Evolutionary conservation across 306 rosid genomes (phyloP), one percentile per base, ranked within the genome.

Genomic region (Cucumis hystrix): DNA sequence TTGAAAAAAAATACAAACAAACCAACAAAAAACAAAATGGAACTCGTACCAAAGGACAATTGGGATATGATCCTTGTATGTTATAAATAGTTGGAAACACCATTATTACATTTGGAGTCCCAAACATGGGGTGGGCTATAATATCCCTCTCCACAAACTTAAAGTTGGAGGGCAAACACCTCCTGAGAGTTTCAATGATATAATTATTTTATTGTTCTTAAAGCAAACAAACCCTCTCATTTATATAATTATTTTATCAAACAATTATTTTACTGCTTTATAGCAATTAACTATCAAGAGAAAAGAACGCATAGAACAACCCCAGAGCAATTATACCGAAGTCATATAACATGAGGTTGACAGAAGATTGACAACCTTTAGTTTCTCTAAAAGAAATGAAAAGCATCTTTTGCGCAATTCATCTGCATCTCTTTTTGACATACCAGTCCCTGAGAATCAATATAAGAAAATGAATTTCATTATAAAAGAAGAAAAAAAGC

Each of bases 391-490:
- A 78, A 90, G 85, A 79, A 89, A 84, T 10, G 84, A 83, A 78
- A 92, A 81, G 77, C 97, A 92, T 66, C 56, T 85, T 83, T 87
- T 84, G 85, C 96, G 84, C 58, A 90, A 78, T 72, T 86, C 88
- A 77, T 58, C 86, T 56, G 89, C 84, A 57, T 95, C 92, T n/a
- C 41, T 83, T 82, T 89, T 89, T 37, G 87, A 84, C 75, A 92
- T 82, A 61, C 91, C 96, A 43, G 90, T 87, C 81, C 98, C 98
- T 92, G 90, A 49, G 14, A 66, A 80, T 69, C 60, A 80, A 74
- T 60, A 33, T 20, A n/a, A 52, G 75, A 49, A 51, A 58, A 55
- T 7, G 66, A 52, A 18, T 47, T 3, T 81, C 55, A 70, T 63
- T 13, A 61, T 30, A n/a, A 16, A 49, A 17, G 47, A 39, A 17